Base-by-base conservation (phyloP, 2,329 filamentous ascomycete genomes). In the Acrodontium crateriforme region DNA sequence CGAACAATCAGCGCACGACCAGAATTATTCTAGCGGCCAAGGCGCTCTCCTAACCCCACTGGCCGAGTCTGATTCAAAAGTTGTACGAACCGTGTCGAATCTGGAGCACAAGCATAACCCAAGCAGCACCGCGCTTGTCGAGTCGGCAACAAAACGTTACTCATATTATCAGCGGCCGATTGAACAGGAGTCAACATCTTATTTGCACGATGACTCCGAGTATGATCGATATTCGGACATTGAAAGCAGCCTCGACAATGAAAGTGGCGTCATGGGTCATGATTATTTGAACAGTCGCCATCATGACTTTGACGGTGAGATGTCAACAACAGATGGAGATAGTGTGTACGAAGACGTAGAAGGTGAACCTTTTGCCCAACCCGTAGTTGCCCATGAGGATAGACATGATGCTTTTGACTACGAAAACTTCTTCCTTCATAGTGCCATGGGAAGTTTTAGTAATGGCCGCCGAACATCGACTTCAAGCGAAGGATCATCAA, bases 391-490 rank as follows among this genome's bases (percentile, higher is more conserved):
- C 0, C 87, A 95, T 46, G 87, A 95, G 56, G 84, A 94, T 52
- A 78, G 87, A 12, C 76, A 85, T 40, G 87, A 95, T 53, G 85
- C 85, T 1, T 95, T 95, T 46, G 87, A 95, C 52, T 95, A 95
- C 38, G 81, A 93, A 52, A 77, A 92, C 49, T 94, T 94, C 57
- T 93, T 93, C 53, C 65, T 94, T 9, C 84, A 94, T 52, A 92
- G 82, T 41, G 83, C 84, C 8, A 76, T 94, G 68, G 84, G 83
- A 5, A 83, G 69, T 2, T 75, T 83, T 46, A 74, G 68, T 40
- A 30, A 37, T 60, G 65, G 7, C 9, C 41, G 38, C 9, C 29
- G 34, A 18, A 31, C 18, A 2, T 47, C 44, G 7, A 30, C 29
- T 12, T 41, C 41, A 10, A 45, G 39, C 25, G 36, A 38, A 9